Evolutionary conservation across 768 basidiomycete genomes (phyloP), one percentile per base, ranked within the genome.

Genomic region (Tephrocybe sp.): DNA sequence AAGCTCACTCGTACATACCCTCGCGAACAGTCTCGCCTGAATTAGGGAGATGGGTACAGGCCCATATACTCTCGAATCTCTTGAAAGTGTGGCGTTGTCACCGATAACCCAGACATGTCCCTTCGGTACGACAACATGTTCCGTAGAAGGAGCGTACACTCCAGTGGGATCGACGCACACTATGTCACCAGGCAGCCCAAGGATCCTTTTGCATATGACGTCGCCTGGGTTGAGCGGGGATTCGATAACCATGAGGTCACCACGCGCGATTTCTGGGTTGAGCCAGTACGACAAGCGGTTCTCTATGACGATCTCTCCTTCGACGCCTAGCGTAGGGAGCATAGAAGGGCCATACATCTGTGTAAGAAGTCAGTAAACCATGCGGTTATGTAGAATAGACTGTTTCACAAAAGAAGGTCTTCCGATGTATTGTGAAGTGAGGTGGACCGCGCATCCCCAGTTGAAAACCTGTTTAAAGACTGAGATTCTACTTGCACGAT

Each of bases 81-180:
- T 83, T 30, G 93, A 94, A 57, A 75, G 77, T 21, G 81, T 75
- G 37, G 87, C 73, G 62, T 98, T 99, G 71, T 99, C 96, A 20
- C 96, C 97, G 44, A 74, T 80, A 25, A 96, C 74, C 96, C 96
- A 98, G 20, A 96, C 67, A 65, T 96, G 89, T 3, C 93, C 92
- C 60, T 79, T 80, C 1, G 96, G 96, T 9, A 98, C 71, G 23
- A 84, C 63, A 14, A 95, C 78, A 60, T 93, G 90, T 54, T 88
- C 88, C 14, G 75, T 76, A 10, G 84, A 83, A 9, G 85, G 81
- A 8, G 81, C 84, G 43, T 71, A 70, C 45, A 67, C 57, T 3
- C 87, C 88, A 3, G 86, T 86, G 17, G 95, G 95, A 65, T 98
- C 93, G 18, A 93, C 87, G 54, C 91, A 93, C 25, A 98, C 65